Conservation (phyloP, 1,284 basidiomycete genomes). For the Tranzscheliella williamsii region DNA sequence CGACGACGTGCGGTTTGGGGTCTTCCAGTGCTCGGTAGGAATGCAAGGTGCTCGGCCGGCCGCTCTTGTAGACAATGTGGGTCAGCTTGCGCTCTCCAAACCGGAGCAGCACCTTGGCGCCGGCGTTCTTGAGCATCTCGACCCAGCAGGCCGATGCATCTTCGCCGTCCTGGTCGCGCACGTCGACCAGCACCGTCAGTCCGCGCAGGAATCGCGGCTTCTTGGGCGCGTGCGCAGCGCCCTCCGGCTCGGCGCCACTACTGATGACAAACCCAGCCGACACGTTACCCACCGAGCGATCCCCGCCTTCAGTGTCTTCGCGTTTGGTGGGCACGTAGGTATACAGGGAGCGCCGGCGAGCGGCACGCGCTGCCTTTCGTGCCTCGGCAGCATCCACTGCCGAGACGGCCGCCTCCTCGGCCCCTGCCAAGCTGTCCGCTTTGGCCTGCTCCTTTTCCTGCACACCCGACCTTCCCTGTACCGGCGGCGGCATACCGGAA, state of each 20-base stretch:
- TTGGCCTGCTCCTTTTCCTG: no score
- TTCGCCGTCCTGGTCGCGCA: conserved; percentile 49
- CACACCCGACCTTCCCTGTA: no score
- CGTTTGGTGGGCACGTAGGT: conserved; percentile 31
- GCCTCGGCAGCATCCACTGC: conserved; percentile 26
- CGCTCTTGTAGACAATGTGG: conserved; percentile 54
- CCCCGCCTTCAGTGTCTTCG: conserved; percentile 19
- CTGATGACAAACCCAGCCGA: conserved; percentile 14
- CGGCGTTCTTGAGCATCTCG: conserved; percentile 42
- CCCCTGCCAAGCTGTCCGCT: no score
- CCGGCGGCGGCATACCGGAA: conserved; percentile 28
- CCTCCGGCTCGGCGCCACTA: conserved; percentile 1
- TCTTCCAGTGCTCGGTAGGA: conserved; percentile 36
- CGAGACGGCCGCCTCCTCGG: no score
- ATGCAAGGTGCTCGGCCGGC: conserved; percentile 44
- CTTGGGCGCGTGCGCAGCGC: neutral
- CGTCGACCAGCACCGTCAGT: conserved; percentile 48
- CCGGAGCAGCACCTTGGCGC: conserved; percentile 46
- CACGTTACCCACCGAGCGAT: conserved; percentile 25
- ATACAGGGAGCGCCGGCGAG: conserved; percentile 39
- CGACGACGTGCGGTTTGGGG: conserved; percentile 46
- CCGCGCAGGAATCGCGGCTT: conserved; percentile 36
- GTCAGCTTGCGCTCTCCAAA: conserved; percentile 37
- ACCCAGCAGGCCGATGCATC: conserved; percentile 47
- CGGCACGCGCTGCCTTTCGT: conserved; percentile 27